Percentiles rank a stretch among this genome's conserved stretches.
Evolutionary conservation across 2,329 filamentous ascomycete genomes (phyloP).

Genomic region (Trichoderma sp.): DNA sequence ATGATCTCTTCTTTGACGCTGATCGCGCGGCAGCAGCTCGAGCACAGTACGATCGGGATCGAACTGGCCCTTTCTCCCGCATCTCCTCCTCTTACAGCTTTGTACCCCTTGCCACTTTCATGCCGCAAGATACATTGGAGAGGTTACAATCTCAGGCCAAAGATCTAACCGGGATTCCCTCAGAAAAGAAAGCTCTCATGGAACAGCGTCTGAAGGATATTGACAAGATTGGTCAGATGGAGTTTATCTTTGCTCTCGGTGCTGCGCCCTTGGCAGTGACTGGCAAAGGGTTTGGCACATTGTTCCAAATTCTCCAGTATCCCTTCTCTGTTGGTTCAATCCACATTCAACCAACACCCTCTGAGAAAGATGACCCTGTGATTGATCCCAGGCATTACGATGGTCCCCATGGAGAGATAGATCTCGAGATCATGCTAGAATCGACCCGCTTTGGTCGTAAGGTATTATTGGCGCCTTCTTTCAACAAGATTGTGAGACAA

Average conservation of each 20-base stretch:
- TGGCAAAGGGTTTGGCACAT: constrained; percentile 48
- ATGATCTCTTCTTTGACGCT: constrained; percentile 40
- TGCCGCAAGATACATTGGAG: constrained; percentile 30
- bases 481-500: constrained; percentile 40
- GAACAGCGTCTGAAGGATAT: constrained; percentile 35
- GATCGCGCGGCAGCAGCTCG: constrained; percentile 34
- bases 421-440: constrained; percentile 46
- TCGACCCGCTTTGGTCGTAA: constrained; percentile 43
- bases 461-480: constrained; percentile 40
- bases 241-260: constrained; percentile 51
- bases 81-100: constrained; percentile 46
- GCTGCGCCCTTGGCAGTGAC: constrained; percentile 45
- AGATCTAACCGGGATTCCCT: constrained; percentile 24
- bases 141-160: constrained; percentile 27
- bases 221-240: constrained; percentile 45
- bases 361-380: constrained; percentile 32
- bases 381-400: constrained; percentile 48
- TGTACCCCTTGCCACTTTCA: constrained; percentile 41
- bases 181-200: constrained; percentile 34
- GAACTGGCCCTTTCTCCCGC: constrained; percentile 40
- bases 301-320: constrained; percentile 54
- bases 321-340: constrained; percentile 51
- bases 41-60: constrained; percentile 35
- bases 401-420: constrained; percentile 42
- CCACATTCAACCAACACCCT: constrained; percentile 39